Percentiles rank a stretch among this genome's conserved stretches.
These are phyloP conservation scores for Claviceps spartinae DNA, from an alignment of 2,329 filamentous ascomycete genomes.

Conservation along the genomic window DNA sequence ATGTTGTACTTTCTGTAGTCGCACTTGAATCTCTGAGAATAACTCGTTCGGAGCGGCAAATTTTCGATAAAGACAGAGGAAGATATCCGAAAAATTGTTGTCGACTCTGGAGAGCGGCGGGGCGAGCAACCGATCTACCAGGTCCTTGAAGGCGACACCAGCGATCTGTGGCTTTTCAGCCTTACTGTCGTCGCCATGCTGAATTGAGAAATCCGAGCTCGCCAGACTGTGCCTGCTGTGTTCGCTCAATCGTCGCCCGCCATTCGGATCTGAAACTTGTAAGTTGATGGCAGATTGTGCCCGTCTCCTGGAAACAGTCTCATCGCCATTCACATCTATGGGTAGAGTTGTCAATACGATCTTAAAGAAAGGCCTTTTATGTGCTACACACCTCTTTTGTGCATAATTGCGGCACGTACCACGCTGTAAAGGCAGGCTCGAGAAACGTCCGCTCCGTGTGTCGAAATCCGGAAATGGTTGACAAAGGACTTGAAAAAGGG, in stretches of 20 bases:
- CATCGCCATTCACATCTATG: conserved; percentile 26
- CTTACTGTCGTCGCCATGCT: conserved; percentile 50
- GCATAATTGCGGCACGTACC: conserved; percentile 54
- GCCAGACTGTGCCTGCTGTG: conserved; percentile 56
- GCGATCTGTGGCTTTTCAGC: conserved; percentile 34
- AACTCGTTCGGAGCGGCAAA: conserved; percentile 74
- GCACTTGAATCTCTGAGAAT: conserved; percentile 62
- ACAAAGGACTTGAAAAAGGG: conserved; percentile 55
- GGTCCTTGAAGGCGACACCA: conserved; percentile 50
- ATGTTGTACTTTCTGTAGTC: conserved; percentile 57
- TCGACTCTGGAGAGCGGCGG: conserved; percentile 78
- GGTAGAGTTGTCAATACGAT: background rate
- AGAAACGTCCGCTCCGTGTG: conserved; percentile 55
- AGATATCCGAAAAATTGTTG: conserved; percentile 75
- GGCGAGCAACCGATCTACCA: conserved; percentile 76
- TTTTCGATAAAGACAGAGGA: conserved; percentile 85
- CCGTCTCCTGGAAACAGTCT: conserved; percentile 35
- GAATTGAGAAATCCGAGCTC: conserved; percentile 56
- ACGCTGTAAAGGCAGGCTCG: conserved; percentile 65
- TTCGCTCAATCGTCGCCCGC: conserved; percentile 41
- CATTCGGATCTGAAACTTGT: conserved; percentile 38
- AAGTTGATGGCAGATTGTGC: conserved; percentile 50
- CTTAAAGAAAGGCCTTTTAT: background rate
- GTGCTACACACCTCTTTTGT: conserved; percentile 48
- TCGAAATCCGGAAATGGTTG: conserved; percentile 60